phyloP scores from a whole-genome alignment of 306 rosid genomes.

The Senna tora region DNA sequence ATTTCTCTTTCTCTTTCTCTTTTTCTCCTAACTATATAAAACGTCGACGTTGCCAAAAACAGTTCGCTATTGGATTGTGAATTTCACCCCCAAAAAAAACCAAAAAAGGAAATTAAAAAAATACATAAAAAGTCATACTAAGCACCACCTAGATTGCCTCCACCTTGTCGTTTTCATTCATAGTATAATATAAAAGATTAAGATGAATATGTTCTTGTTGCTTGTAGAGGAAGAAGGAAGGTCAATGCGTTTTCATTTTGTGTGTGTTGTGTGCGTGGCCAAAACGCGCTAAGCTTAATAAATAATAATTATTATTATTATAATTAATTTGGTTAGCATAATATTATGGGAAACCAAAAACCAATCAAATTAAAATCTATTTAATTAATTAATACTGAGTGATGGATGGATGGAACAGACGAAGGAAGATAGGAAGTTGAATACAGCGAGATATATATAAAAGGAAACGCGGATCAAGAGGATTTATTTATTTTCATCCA shows the following conservation, averaged over 20 bases:
- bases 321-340: constrained; percentile 16
- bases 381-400: not conserved
- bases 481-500: not conserved
- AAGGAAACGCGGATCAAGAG: not conserved
- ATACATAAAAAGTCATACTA: not conserved
- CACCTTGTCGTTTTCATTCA: constrained; percentile 16
- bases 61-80: too few species aligned
- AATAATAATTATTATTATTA: too few species aligned
- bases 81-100: not conserved
- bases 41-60: too few species aligned
- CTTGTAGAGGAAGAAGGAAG: not conserved
- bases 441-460: constrained; percentile 41
- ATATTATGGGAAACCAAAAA: constrained; percentile 6
- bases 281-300: constrained; percentile 36
- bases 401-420: constrained; percentile 10
- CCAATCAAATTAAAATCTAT: constrained; percentile 29
- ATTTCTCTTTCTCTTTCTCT: too few species aligned
- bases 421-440: constrained; percentile 36
- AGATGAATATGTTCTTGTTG: constrained; percentile 20
- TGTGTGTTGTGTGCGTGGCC: constrained; percentile 26
- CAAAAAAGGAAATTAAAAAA: not conserved
- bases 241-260: constrained; percentile 28
- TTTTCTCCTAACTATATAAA: too few species aligned
- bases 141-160: constrained; percentile 10
- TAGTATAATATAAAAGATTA: not conserved